Conservation (phyloP, 139 green algal genomes). For the Nannochloris sp. region DNA sequence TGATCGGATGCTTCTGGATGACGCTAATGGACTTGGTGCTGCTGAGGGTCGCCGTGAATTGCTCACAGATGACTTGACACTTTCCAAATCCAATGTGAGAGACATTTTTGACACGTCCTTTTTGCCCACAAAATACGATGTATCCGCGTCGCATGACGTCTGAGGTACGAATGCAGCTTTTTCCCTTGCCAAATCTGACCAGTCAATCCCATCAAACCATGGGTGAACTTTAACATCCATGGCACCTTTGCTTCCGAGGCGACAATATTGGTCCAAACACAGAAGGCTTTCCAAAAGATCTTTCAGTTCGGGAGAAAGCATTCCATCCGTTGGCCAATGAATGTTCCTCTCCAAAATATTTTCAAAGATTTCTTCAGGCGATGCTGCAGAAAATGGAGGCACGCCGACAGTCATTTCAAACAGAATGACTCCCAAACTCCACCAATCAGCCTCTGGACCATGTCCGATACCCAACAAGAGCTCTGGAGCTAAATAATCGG, state of each 20-base stretch:
- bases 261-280: slow-evolving; percentile 43
- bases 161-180: slow-evolving; percentile 72
- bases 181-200: slow-evolving; percentile 49
- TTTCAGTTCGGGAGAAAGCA: slow-evolving; percentile 41
- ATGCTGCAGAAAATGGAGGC: slow-evolving; percentile 82
- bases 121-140: slow-evolving; percentile 62
- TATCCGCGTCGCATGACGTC: slow-evolving; percentile 51
- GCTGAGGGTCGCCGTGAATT: not conserved
- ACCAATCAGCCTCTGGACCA: slow-evolving; percentile 83
- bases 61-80: not conserved
- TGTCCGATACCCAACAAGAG: slow-evolving; percentile 67
- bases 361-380: slow-evolving; percentile 81
- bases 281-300: slow-evolving; percentile 81
- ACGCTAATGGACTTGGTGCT: not conserved
- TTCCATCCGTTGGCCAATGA: slow-evolving; percentile 53
- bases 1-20: not conserved
- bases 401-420: slow-evolving; percentile 75
- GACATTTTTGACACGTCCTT: slow-evolving; percentile 22
- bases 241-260: slow-evolving; percentile 59
- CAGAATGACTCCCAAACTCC: slow-evolving; percentile 77
- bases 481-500: slow-evolving; percentile 93
- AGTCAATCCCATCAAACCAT: slow-evolving; percentile 74
- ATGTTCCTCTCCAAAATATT: slow-evolving; percentile 81
- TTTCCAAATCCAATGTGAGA: slow-evolving; percentile 31
- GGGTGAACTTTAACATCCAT: slow-evolving; percentile 78